Evolutionary conservation across 768 basidiomycete species (phyloP), one percentile per base, ranked within the genome.

Genomic region (Psilocybe sp.): DNA sequence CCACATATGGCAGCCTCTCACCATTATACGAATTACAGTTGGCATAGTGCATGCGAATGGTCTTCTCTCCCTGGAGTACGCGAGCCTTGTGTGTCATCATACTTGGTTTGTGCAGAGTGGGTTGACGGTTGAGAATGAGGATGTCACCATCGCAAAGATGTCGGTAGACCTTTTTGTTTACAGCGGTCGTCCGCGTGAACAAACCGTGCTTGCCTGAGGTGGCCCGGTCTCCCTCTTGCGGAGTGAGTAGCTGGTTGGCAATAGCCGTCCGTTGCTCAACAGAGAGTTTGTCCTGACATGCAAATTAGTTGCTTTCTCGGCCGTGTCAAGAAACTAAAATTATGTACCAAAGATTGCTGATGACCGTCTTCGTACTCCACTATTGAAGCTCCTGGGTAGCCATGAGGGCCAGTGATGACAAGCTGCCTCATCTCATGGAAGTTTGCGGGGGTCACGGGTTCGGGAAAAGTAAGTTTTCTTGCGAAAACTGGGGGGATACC

Each of bases 21-120:
- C 90, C 92, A 60, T 98, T 98, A 67, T 98, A 98, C 1, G 96
- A 98, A 67, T 98, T 98, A 71, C 93, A 99, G 63, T 99, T 99
- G 19, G 97, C 96, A 64, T 99, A 99, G 73, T 99, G 97, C 95
- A 99, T 95, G 12, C 97, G 82, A 64, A 99, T 98, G 0, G 97
- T 98, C 76, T 98, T 99, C 70, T 99, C 97, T 19, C 96, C 97
- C 53, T 85, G 81, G 54, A 99, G 67, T 15, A 98, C 88, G 49
- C 87, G 86, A 13, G 96, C 96, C 58, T 82, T 88, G 66, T 99
- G 97, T 7, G 86, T 87, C 97, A 99, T 99, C 96, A 99, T 99
- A 76, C 91, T 93, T 16, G 97, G 96, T 64, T 99, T 99, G 67
- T 99, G 97, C 46, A 99, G 77, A 1, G 97, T 98, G 6, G 97